Conservation (phyloP, 192 early-diverging fungal species). For the Rhizophagus clarus region DNA sequence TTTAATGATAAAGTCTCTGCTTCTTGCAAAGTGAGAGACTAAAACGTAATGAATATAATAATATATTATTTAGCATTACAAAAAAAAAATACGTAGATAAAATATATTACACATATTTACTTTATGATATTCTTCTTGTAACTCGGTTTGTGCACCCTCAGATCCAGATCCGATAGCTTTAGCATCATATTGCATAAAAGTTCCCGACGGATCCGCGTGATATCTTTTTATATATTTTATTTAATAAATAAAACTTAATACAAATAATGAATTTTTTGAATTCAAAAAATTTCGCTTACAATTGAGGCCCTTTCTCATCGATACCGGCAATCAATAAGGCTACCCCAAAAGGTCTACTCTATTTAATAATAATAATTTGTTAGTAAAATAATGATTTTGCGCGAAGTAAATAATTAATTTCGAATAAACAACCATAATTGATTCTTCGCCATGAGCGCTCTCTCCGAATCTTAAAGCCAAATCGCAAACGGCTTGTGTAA, state of each 20-base stretch:
- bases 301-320: constrained; percentile 96
- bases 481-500: constrained; percentile 98
- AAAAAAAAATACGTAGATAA: constrained; percentile 1
- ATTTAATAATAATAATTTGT: background rate
- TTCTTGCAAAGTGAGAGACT: constrained; percentile 83
- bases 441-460: constrained; percentile 93
- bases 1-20: constrained; percentile 90
- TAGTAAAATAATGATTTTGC: background rate
- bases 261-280: background rate
- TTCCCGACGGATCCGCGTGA: constrained; percentile 98
- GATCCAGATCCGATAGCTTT: constrained; percentile 99
- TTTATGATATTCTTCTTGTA: constrained; percentile 96
- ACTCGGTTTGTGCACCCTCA: constrained; percentile 96
- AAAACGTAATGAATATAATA: background rate
- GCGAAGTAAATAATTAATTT: background rate
- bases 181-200: constrained; percentile 91
- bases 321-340: constrained; percentile 95
- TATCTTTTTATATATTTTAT: constrained; percentile 49
- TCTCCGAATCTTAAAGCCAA: constrained; percentile 97
- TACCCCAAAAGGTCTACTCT: constrained; percentile 98
- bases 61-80: constrained; percentile 11
- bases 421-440: constrained; percentile 79
- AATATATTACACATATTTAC: constrained; percentile 43
- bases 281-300: constrained; percentile 67
- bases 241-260: background rate